Conservation (phyloP, 2,329 filamentous ascomycete genomes). For the Verticillium klebahnii region DNA sequence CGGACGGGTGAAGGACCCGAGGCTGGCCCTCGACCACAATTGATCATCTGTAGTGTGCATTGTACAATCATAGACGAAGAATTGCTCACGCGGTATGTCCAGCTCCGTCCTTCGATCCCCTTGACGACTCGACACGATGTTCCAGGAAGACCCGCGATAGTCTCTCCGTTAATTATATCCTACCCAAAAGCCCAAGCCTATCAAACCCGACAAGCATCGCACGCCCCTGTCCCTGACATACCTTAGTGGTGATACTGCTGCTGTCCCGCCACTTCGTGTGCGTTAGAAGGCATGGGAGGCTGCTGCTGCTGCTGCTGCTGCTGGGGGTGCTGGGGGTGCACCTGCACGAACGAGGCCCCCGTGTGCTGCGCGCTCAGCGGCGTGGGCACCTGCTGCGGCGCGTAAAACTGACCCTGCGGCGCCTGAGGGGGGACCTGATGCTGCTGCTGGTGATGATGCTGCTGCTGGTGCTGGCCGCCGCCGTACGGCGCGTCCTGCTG, state of each 20-base stretch:
- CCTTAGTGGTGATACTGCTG: neutral
- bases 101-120: too few relatives aligned
- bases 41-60: neutral
- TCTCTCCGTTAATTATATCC: too few relatives aligned
- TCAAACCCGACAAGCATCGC: too few relatives aligned
- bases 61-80: neutral
- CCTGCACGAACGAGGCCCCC: constrained; percentile 1
- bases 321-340: constrained; percentile 3
- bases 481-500: neutral
- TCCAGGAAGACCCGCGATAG: too few relatives aligned
- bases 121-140: too few relatives aligned
- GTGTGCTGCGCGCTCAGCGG: constrained; percentile 4
- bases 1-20: too few relatives aligned
- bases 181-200: neutral
- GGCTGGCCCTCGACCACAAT: neutral
- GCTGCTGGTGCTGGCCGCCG: neutral
- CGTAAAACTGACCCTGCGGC: constrained; percentile 9
- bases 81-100: neutral
- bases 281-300: neutral
- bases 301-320: constrained; percentile 8
- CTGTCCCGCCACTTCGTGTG: constrained; percentile 3
- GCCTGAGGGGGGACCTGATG: constrained; percentile 9
- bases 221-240: too few relatives aligned
- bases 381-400: constrained; percentile 8
- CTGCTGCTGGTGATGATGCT: constrained; percentile 14